Conservation (phyloP, 139 green algal species). For the Diplosphaera chodatii region DNA sequence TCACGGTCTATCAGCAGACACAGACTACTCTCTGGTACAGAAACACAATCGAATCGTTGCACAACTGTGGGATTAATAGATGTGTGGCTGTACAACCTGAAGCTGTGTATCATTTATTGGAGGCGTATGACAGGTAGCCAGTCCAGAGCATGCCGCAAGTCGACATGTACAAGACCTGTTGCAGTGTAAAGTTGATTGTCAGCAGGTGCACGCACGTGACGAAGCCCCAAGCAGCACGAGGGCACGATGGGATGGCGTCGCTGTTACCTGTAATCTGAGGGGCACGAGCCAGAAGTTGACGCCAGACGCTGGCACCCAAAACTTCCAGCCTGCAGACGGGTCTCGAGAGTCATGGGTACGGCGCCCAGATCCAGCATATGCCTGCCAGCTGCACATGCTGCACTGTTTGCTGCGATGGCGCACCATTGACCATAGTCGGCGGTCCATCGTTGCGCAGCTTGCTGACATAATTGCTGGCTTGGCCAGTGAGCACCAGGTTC, state of each 20-base stretch:
- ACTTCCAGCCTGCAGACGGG: constrained; percentile 69
- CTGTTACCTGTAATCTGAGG: constrained; percentile 46
- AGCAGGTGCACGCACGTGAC: too few species aligned
- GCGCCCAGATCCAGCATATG: too few species aligned
- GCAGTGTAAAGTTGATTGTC: too few species aligned
- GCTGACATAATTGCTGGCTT: constrained; percentile 28
- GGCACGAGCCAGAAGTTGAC: constrained; percentile 78
- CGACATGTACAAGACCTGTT: constrained; percentile 78
- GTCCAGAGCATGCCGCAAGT: constrained; percentile 77
- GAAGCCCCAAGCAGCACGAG: too few species aligned
- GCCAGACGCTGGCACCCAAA: constrained; percentile 76
- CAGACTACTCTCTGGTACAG: too few species aligned
- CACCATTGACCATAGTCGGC: constrained; percentile 64
- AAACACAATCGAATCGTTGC: too few species aligned
- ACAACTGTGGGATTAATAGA: too few species aligned
- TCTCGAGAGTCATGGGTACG: too few species aligned
- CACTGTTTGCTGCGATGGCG: background rate
- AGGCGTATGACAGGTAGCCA: constrained; percentile 69
- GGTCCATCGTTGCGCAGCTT: constrained; percentile 66
- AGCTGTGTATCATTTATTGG: constrained; percentile 26
- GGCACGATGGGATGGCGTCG: too few species aligned
- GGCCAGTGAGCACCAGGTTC: constrained; percentile 52
- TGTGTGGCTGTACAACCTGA: too few species aligned
- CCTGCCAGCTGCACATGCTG: too few species aligned
- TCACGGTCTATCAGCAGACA: too few species aligned